phyloP scores from a whole-genome alignment of 768 basidiomycete species.

The Podaxis pistillaris region DNA sequence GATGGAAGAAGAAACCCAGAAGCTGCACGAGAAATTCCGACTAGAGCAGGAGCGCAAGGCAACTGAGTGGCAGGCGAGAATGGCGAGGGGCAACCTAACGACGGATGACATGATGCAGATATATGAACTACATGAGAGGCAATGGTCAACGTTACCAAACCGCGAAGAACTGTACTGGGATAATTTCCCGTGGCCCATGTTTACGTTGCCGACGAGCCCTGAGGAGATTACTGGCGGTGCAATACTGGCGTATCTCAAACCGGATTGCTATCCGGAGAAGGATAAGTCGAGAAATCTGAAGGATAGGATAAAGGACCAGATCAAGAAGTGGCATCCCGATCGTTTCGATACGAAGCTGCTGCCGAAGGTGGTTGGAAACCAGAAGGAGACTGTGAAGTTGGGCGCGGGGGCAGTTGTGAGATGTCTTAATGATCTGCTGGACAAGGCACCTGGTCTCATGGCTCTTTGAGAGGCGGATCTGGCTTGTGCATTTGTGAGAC shows the following conservation, averaged over 20 bases:
- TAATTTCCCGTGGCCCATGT: slow-evolving; percentile 74
- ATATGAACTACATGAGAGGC: slow-evolving; percentile 60
- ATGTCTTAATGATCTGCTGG: slow-evolving; percentile 69
- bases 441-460: slow-evolving; percentile 25
- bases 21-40: slow-evolving; percentile 69
- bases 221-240: slow-evolving; percentile 60
- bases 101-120: slow-evolving; percentile 56
- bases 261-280: slow-evolving; percentile 49
- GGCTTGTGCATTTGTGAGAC: neutral
- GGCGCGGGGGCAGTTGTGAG: slow-evolving; percentile 75
- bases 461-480: neutral
- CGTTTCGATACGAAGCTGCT: slow-evolving; percentile 73
- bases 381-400: slow-evolving; percentile 64
- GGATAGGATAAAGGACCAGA: slow-evolving; percentile 74
- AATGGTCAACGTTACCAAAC: slow-evolving; percentile 51
- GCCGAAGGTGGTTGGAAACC: slow-evolving; percentile 58
- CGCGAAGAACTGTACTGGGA: slow-evolving; percentile 54
- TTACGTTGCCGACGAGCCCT: slow-evolving; percentile 50
- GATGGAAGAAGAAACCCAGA: slow-evolving; percentile 59
- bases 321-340: slow-evolving; percentile 81
- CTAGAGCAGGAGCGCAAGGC: slow-evolving; percentile 65
- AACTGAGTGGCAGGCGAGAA: slow-evolving; percentile 50
- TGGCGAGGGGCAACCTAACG: slow-evolving; percentile 49
- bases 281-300: slow-evolving; percentile 54
- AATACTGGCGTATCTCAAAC: slow-evolving; percentile 62